Conservation (phyloP, 1,139 yeast genomes). For the Geotrichum candidum region DNA sequence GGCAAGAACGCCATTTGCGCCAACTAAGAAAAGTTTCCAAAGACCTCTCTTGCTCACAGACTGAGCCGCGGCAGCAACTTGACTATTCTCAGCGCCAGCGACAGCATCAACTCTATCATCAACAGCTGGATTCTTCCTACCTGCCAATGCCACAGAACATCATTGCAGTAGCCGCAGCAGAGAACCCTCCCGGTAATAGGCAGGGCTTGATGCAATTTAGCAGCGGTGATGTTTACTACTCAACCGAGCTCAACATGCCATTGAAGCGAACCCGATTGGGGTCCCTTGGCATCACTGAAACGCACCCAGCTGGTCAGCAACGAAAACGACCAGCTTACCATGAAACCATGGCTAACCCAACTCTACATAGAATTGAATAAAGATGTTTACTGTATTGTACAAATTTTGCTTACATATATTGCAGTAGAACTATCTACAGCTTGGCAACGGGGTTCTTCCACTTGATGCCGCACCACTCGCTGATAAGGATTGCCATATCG, state of each 20-base stretch:
- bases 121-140: not conserved
- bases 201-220: slow-evolving; percentile 3
- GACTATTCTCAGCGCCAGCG: not conserved
- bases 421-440: slow-evolving; percentile 30
- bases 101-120: not conserved
- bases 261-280: not conserved
- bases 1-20: slow-evolving; percentile 1
- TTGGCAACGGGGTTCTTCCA: slow-evolving; percentile 63
- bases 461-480: slow-evolving; percentile 68
- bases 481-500: slow-evolving; percentile 55
- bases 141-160: not conserved
- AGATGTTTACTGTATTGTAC: not conserved
- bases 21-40: not conserved
- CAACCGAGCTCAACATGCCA: slow-evolving; percentile 13
- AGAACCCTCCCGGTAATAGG: not conserved
- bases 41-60: not conserved
- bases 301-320: not conserved
- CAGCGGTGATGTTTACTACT: slow-evolving; percentile 9
- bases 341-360: not conserved
- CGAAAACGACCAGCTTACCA: not conserved
- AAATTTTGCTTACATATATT: not conserved
- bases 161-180: not conserved
- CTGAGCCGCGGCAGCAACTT: not conserved
- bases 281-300: not conserved
- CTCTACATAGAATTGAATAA: not conserved